A percentile compares a stretch with the other conserved stretches of the same genome.
Conservation (phyloP, 192 early-diverging fungal genomes). For the Backusella mclennaniae region DNA sequence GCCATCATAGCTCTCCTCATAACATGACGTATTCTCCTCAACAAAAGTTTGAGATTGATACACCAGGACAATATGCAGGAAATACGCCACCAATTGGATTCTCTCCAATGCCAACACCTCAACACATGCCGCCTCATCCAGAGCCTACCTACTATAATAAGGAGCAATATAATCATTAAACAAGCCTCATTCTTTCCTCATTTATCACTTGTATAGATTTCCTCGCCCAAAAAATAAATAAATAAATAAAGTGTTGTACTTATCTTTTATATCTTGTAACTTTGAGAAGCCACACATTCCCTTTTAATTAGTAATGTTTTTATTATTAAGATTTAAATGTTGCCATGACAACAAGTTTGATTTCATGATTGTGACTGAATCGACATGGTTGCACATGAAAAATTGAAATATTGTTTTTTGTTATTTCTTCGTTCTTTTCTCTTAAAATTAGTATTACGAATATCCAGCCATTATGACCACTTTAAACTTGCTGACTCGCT, state of each 20-base stretch:
- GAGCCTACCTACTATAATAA: conserved; percentile 9
- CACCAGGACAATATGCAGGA: conserved; percentile 9
- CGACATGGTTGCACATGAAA: no score
- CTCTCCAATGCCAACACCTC: conserved; percentile 18
- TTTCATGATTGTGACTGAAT: no score
- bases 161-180: not conserved
- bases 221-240: not conserved
- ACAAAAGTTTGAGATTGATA: not conserved
- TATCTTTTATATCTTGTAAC: no score
- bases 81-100: not conserved
- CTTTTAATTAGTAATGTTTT: no score
- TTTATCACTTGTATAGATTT: not conserved
- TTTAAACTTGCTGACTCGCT: not conserved
- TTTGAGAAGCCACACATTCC: not conserved
- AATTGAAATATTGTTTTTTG: not conserved
- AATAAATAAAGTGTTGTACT: no score
- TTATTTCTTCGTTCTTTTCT: not conserved
- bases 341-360: no score
- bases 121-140: conserved; percentile 33
- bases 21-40: not conserved
- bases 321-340: no score
- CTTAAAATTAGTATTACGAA: not conserved
- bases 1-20: conserved; percentile 6
- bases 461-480: not conserved
- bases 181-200: not conserved